Conservation (phyloP, 2,329 filamentous ascomycete genomes). For the Fusarium liriodendri region DNA sequence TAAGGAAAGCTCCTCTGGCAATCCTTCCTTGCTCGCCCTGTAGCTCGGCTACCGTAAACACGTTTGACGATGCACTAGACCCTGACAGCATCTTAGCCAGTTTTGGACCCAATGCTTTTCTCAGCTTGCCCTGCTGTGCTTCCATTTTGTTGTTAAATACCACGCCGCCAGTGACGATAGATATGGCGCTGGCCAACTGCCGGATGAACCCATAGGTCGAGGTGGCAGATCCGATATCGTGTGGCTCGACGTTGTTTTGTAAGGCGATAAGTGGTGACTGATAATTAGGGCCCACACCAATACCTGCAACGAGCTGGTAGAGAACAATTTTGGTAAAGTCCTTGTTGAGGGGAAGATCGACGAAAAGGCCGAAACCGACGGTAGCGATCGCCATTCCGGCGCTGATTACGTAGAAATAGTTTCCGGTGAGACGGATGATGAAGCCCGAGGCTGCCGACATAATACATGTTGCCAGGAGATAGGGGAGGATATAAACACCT, state of each 20-base stretch:
- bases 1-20: background rate
- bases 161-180: slow-evolving; percentile 75
- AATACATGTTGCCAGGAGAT: background rate
- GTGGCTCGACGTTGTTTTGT: slow-evolving; percentile 64
- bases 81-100: background rate
- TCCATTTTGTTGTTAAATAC: background rate
- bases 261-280: slow-evolving; percentile 19
- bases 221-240: slow-evolving; percentile 70
- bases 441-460: background rate
- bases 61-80: background rate
- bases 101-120: background rate
- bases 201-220: slow-evolving; percentile 71
- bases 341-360: background rate
- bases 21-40: background rate
- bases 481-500: background rate
- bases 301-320: background rate
- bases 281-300: background rate
- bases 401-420: background rate
- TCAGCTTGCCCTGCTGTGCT: background rate
- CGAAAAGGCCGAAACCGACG: background rate
- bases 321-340: background rate
- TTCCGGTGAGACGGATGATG: background rate
- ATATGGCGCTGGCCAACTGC: slow-evolving; percentile 70
- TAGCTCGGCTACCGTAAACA: background rate
- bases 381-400: background rate